phyloP scores from a whole-genome alignment of 225 moss, liverwort and hornwort species.

The Pseudoscleropodium purum region DNA sequence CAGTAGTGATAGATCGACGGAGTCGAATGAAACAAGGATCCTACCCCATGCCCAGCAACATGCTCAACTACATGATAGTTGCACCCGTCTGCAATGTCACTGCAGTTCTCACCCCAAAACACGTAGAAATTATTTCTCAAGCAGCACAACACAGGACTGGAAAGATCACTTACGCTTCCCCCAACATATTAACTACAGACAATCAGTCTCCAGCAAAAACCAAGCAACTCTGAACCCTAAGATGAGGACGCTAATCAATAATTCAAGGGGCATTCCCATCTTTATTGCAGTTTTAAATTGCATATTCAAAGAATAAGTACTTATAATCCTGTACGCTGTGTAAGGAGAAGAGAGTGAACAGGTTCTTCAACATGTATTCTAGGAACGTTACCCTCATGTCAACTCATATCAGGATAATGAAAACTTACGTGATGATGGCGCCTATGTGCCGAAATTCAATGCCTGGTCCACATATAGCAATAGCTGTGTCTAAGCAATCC shows the following conservation, averaged over 20 bases:
- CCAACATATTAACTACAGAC: neutral
- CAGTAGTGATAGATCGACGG: slow-evolving; percentile 64
- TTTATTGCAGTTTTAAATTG: neutral
- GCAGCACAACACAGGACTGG: neutral
- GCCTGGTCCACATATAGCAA: slow-evolving; percentile 82
- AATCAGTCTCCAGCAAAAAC: neutral
- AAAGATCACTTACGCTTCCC: neutral
- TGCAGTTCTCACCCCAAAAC: slow-evolving; percentile 14
- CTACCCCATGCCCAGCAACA: slow-evolving; percentile 80
- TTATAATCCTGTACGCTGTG: neutral
- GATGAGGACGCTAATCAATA: neutral
- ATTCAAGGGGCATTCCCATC: neutral
- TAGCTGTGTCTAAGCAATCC: slow-evolving; percentile 76
- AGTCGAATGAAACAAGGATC: slow-evolving; percentile 73
- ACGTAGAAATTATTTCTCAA: neutral
- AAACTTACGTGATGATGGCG: slow-evolving; percentile 61
- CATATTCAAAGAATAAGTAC: neutral
- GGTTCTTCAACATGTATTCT: neutral
- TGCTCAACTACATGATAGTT: slow-evolving; percentile 87
- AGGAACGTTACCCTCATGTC: neutral
- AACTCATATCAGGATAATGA: neutral
- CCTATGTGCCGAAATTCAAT: slow-evolving; percentile 72
- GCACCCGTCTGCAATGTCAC: slow-evolving; percentile 87
- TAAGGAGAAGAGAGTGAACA: neutral
- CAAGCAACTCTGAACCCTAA: neutral